Evolutionary conservation across 2,329 filamentous ascomycete genomes (phyloP).

Genomic region (Alternaria arborescens): DNA sequence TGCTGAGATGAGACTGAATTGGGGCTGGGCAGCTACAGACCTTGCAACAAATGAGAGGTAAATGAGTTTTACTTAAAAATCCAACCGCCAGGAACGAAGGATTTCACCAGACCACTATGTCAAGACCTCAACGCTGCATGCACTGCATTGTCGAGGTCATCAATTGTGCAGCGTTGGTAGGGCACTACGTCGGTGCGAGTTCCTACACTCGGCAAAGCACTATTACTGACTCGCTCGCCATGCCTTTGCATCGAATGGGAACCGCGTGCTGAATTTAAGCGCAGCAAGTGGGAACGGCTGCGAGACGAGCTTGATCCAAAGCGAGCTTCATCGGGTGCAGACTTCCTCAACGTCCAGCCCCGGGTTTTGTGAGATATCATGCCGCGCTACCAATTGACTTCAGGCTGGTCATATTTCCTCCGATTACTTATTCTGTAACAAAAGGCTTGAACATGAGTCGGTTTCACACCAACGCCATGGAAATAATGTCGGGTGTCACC

Average conservation of each 20-base stretch:
- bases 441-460: no score
- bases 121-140: not conserved
- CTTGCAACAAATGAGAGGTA: not conserved
- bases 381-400: not conserved
- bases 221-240: not conserved
- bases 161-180: not conserved
- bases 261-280: not conserved
- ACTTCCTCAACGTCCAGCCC: not conserved
- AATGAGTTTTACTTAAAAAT: not conserved
- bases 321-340: not conserved
- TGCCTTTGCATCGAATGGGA: not conserved
- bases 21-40: not conserved
- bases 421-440: no score
- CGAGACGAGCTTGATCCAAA: not conserved
- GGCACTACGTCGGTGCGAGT: conserved; percentile 1
- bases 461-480: not conserved
- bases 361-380: not conserved
- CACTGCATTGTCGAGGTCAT: not conserved
- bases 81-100: not conserved
- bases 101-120: not conserved
- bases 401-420: no score
- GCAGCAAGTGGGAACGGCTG: not conserved
- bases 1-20: not conserved
- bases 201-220: not conserved
- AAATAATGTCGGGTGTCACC: not conserved